phyloP scores from a whole-genome alignment of 2,329 filamentous ascomycete species.

The Helminthosporium solani region DNA sequence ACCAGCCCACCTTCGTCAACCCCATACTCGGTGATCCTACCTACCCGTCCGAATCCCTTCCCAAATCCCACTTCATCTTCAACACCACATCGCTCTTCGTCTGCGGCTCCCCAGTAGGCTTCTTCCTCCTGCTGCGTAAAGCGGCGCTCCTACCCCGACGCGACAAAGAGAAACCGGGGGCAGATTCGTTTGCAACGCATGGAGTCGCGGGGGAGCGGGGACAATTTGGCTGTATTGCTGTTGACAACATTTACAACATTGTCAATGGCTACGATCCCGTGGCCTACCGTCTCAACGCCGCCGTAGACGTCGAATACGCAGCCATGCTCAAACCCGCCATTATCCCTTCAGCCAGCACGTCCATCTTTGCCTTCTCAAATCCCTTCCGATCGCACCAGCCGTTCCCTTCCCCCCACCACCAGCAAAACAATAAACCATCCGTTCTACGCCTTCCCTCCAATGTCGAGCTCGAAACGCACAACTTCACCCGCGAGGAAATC shows the following conservation, averaged over 20 bases:
- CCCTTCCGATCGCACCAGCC: conserved; percentile 38
- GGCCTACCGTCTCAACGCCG: conserved; percentile 87
- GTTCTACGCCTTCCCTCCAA: conserved; percentile 48
- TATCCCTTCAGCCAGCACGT: conserved; percentile 69
- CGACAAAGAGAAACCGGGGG: conserved; percentile 73
- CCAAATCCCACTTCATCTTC: conserved; percentile 71
- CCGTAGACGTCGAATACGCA: conserved; percentile 80
- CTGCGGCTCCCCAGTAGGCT: conserved; percentile 84
- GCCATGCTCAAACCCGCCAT: conserved; percentile 73
- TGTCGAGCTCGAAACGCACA: conserved; percentile 91
- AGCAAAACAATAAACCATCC: conserved; percentile 30
- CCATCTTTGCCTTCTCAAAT: conserved; percentile 44
- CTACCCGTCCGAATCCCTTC: conserved; percentile 51
- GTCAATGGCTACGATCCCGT: conserved; percentile 78
- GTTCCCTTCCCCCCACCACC: conserved; percentile 22
- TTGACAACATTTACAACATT: conserved; percentile 96
- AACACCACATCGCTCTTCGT: conserved; percentile 88
- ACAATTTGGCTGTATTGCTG: conserved; percentile 83
- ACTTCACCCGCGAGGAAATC: conserved; percentile 89
- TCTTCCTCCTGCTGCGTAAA: conserved; percentile 85
- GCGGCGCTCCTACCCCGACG: conserved; percentile 71
- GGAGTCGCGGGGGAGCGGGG: conserved; percentile 75
- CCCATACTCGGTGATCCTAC: conserved; percentile 36
- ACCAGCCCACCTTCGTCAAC: conserved; percentile 75
- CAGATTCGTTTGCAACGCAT: conserved; percentile 55